phyloP scores from a whole-genome alignment of 495 filamentous ascomycete species.

The Sabuloglossum arenarium region DNA sequence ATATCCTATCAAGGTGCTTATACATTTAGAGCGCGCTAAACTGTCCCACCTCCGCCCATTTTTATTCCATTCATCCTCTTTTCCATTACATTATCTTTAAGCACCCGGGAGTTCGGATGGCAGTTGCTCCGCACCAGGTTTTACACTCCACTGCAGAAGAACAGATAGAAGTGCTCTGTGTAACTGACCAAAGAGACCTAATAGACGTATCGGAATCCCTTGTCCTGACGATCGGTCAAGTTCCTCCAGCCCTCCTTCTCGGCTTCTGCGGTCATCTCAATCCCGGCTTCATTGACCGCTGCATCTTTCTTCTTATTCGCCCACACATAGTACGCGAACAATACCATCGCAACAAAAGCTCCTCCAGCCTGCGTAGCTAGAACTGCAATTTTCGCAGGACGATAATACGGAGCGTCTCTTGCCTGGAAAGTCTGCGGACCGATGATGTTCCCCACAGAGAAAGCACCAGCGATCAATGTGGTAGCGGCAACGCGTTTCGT shows the following conservation, averaged over 20 bases:
- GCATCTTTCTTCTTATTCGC: conserved; percentile 21
- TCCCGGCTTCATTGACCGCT: not conserved
- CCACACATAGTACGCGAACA: conserved; percentile 25
- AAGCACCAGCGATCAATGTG: conserved; percentile 33
- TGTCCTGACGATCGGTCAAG: conserved; percentile 23
- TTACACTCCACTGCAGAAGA: no score
- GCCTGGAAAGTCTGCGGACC: conserved; percentile 44
- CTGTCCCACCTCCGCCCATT: no score
- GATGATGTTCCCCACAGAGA: conserved; percentile 45
- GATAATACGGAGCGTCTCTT: conserved; percentile 35
- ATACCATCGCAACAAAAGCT: conserved; percentile 18
- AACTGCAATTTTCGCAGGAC: conserved; percentile 40
- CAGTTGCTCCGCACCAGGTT: no score
- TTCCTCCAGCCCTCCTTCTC: conserved; percentile 19
- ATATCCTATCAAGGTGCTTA: no score
- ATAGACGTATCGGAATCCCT: conserved; percentile 26
- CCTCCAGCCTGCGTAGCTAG: conserved; percentile 26
- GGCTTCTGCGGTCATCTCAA: not conserved
- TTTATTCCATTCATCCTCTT: no score
- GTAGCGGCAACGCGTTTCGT: conserved; percentile 32
- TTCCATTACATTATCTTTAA: no score
- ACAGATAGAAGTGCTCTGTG: no score
- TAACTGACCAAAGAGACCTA: no score
- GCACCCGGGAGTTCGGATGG: no score
- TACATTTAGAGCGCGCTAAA: no score